Base-by-base conservation (phyloP, 176 grass and related monocot genomes). In the Thalia dealbata region DNA sequence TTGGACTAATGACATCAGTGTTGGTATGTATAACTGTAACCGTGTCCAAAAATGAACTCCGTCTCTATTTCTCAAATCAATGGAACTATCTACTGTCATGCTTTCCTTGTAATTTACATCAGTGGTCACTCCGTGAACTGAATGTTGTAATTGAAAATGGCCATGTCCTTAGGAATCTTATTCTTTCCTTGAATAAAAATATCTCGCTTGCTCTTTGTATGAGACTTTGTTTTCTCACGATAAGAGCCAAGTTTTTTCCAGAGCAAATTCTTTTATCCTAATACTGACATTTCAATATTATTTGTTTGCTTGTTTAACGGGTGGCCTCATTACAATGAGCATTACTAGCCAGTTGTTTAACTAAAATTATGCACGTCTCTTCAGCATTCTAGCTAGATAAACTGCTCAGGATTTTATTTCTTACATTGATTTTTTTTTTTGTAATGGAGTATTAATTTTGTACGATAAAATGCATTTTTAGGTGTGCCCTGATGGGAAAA, bases 1-100 rank as follows among this genome's bases (percentile, higher is more conserved):
- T 92, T 51, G 89, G 85, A 52, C 80, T 92, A 23, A 88, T 92
- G 89, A 86, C 89, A 74, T 92, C 89, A 10, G 85, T 88, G 32
- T 64, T 92, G 82, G 89, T 92, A 85, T 26, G 55, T 73, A 6
- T 72, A 27, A 44, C n/a, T 74, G 1, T 66, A 18, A 18, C 18
- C n/a, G 16, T 10, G 30, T 19, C 23, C 9, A 29, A 28, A 66
- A 66, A 66, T 19, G 35, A 10, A 42, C 35, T 6, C 21, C 16
- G 10, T 67, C 0, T 24, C 6, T n/a, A 38, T 29, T 22, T 43
- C 25, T 67, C 19, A 43, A 67, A 43, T 67, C n/a, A 67, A 18
- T 67, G 5, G 10, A 43, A 67, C 3, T 19, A 43, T 42, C 41
- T 15, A 23, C 6, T 58, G 22, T 7, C 16, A 58, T 58, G 1